A percentile compares a stretch with the other conserved stretches of the same genome.
Evolutionary conservation across 306 rosid genomes (phyloP).

Genomic region (Trichosanthes truncata): DNA sequence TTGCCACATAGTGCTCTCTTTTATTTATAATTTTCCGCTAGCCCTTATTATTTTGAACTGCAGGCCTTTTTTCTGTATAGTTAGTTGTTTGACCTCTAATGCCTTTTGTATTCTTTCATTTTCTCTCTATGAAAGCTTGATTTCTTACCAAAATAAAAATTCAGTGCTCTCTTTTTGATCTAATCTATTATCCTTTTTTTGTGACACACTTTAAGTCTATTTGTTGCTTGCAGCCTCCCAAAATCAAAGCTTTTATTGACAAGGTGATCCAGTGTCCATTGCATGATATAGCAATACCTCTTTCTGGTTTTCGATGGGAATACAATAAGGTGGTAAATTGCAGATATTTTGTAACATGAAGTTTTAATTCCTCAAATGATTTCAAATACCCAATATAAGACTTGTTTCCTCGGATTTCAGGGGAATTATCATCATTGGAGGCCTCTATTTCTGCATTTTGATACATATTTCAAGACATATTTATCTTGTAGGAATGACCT

Average conservation of each 20-base stretch:
- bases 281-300: slow-evolving; percentile 89
- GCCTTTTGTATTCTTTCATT: background rate
- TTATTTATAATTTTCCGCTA: background rate
- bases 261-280: slow-evolving; percentile 89
- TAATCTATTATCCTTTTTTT: background rate
- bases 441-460: slow-evolving; percentile 82
- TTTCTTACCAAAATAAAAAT: background rate
- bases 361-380: background rate
- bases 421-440: slow-evolving; percentile 99
- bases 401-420: slow-evolving; percentile 32
- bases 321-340: slow-evolving; percentile 59
- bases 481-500: slow-evolving; percentile 79
- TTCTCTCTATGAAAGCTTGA: background rate
- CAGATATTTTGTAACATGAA: slow-evolving; percentile 1
- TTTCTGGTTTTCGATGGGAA: slow-evolving; percentile 94
- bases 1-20: background rate
- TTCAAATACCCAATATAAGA: slow-evolving; percentile 5
- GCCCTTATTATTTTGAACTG: background rate
- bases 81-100: background rate
- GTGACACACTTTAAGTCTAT: slow-evolving; percentile 5
- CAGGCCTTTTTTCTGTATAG: background rate
- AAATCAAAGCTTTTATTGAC: slow-evolving; percentile 77
- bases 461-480: slow-evolving; percentile 86
- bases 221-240: slow-evolving; percentile 68
- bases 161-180: background rate